Conservation (phyloP, 208 protist genomes). For the Paratrypanosoma confusum region DNA sequence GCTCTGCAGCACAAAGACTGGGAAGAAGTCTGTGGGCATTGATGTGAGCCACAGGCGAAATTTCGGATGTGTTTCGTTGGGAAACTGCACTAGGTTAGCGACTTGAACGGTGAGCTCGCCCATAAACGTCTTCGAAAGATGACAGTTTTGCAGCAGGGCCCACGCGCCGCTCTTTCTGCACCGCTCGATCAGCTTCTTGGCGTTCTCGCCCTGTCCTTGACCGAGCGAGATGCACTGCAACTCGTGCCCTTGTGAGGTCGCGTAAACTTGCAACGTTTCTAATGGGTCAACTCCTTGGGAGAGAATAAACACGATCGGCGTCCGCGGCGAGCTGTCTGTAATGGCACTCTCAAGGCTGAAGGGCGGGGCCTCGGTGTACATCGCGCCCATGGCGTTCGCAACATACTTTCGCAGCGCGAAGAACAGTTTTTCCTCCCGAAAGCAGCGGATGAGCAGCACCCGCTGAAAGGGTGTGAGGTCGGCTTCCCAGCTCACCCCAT, state of each 20-base stretch:
- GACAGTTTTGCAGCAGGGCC: constrained; percentile 97
- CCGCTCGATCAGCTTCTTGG: constrained; percentile 89
- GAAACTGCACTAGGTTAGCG: constrained; percentile 44
- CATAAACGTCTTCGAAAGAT: constrained; percentile 95
- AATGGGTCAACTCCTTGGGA: constrained; percentile 96
- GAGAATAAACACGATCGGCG: constrained; percentile 96
- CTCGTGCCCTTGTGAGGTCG: constrained; percentile 47
- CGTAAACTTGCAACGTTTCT: constrained; percentile 86
- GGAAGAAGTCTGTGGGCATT: constrained; percentile 97
- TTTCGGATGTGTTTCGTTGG: constrained; percentile 49
- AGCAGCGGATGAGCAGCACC: constrained; percentile 88
- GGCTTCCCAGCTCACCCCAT: constrained; percentile 27
- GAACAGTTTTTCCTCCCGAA: constrained; percentile 93
- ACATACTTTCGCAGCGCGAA: constrained; percentile 88
- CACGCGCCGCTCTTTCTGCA: constrained; percentile 85
- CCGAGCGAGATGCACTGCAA: constrained; percentile 94
- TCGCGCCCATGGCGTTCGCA: constrained; percentile 71
- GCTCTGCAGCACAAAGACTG: constrained; percentile 95
- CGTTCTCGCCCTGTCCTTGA: constrained; percentile 94
- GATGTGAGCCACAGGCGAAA: constrained; percentile 98
- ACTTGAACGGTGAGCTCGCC: constrained; percentile 90
- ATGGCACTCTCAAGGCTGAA: constrained; percentile 87
- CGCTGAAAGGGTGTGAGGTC: constrained; percentile 82
- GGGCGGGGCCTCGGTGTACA: constrained; percentile 89
- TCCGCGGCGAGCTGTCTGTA: constrained; percentile 69